phyloP scores from a whole-genome alignment of 1,284 basidiomycete genomes.

The Grifola frondosa region DNA sequence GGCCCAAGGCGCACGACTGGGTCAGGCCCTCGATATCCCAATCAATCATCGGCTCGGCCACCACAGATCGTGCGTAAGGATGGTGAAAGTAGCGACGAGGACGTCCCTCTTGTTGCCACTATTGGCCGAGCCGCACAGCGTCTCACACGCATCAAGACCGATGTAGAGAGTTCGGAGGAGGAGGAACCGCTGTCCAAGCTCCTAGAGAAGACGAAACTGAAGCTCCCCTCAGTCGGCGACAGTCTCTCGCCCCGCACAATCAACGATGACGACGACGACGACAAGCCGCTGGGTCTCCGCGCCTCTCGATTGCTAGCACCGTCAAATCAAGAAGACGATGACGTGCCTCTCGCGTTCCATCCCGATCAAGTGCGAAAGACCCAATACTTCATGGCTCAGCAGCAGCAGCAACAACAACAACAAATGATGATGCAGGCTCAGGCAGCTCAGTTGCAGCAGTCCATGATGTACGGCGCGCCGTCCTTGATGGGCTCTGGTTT shows the following conservation, averaged over 20 bases:
- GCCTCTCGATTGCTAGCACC: constrained; percentile 38
- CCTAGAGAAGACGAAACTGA: constrained; percentile 50
- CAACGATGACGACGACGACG: constrained; percentile 52
- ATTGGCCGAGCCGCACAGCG: constrained; percentile 50
- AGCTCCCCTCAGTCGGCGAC: constrained; percentile 46
- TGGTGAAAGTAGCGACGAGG: constrained; percentile 68
- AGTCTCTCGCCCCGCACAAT: constrained; percentile 26
- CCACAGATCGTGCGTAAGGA: constrained; percentile 16
- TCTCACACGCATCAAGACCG: constrained; percentile 30
- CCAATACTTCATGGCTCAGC: constrained; percentile 65
- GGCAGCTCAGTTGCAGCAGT: constrained; percentile 68
- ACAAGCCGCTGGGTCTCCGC: constrained; percentile 66
- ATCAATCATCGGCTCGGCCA: too few species aligned
- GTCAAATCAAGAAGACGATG: constrained; percentile 40
- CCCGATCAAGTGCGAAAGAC: constrained; percentile 74
- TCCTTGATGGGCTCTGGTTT: constrained; percentile 67
- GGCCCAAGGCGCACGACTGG: constrained; percentile 42
- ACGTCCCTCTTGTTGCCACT: constrained; percentile 68
- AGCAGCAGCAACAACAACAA: constrained; percentile 57
- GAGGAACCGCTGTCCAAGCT: constrained; percentile 69
- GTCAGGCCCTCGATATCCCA: constrained; percentile 16
- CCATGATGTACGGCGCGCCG: constrained; percentile 66
- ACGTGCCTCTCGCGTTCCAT: constrained; percentile 63
- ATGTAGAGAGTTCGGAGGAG: constrained; percentile 61
- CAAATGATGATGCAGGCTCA: constrained; percentile 74